Evolutionary conservation across 257 asterid species (phyloP).

Genomic region (Thymus quinquecostatus): DNA sequence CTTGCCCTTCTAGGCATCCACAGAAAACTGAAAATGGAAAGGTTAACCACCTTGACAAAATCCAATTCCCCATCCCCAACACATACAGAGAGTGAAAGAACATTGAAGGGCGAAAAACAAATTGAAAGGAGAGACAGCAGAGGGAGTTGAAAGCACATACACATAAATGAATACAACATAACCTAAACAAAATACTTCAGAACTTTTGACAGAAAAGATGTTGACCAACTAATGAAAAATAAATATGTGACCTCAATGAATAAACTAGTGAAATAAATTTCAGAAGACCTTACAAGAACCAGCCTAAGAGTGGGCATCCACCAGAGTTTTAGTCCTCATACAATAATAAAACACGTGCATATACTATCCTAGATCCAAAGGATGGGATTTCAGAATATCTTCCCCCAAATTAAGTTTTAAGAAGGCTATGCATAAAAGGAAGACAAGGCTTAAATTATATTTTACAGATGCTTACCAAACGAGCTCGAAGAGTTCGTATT

Average conservation of each 20-base stretch:
- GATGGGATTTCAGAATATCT: background rate
- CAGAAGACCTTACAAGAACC: conserved; percentile 24
- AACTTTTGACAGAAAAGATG: background rate
- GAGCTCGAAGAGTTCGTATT: conserved; percentile 89
- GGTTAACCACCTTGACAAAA: background rate
- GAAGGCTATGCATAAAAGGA: conserved; percentile 27
- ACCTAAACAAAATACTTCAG: background rate
- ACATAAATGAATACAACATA: background rate
- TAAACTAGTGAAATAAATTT: conserved; percentile 18
- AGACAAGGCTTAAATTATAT: conserved; percentile 27
- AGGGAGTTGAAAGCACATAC: background rate
- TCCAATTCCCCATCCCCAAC: background rate
- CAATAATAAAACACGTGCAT: conserved; percentile 4
- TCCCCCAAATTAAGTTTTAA: background rate
- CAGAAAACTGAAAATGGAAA: background rate
- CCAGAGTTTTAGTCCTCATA: conserved; percentile 7
- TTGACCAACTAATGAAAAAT: background rate
- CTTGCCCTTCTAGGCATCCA: background rate
- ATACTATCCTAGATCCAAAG: conserved; percentile 15
- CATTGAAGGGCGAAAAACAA: background rate
- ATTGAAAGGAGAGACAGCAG: background rate
- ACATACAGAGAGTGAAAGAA: background rate
- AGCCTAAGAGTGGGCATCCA: conserved; percentile 8
- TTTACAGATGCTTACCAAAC: conserved; percentile 68
- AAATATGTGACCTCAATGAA: background rate